Conservation (phyloP, 805 yeast genomes). For the Metschnikowia baotianmanensis region DNA sequence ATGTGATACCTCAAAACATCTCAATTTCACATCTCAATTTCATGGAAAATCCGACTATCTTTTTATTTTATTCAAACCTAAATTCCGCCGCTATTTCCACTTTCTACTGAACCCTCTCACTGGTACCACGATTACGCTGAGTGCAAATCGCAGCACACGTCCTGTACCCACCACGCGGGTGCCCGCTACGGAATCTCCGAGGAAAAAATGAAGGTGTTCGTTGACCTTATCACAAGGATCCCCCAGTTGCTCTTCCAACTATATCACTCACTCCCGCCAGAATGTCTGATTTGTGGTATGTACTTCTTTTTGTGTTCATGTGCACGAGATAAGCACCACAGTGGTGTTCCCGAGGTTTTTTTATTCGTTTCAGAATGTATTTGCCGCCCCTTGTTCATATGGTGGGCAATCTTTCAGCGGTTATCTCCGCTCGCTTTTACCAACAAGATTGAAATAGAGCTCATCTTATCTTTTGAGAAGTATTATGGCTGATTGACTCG, state of each 20-base stretch:
- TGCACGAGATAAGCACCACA: background rate
- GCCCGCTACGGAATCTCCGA: slow-evolving; percentile 17
- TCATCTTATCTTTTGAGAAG: no score
- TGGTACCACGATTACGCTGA: slow-evolving; percentile 6
- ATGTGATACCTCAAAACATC: no score
- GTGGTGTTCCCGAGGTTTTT: background rate
- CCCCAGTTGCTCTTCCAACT: slow-evolving; percentile 14
- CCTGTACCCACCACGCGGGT: slow-evolving; percentile 13
- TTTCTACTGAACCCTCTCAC: no score
- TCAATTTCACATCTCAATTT: no score
- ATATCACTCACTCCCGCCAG: slow-evolving; percentile 19
- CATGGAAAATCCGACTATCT: no score
- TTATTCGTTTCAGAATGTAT: background rate
- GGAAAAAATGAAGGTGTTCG: slow-evolving; percentile 19
- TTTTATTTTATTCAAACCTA: no score
- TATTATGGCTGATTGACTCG: no score
- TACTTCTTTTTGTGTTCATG: slow-evolving; percentile 12
- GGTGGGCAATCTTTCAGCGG: no score
- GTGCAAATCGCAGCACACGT: slow-evolving; percentile 13
- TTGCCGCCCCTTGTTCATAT: background rate
- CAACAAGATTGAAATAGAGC: no score
- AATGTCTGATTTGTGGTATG: slow-evolving; percentile 80
- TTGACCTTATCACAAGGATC: slow-evolving; percentile 8
- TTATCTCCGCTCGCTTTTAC: no score
- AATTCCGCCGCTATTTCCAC: no score